Evolutionary conservation across 208 protist genomes (phyloP), one percentile per base, ranked within the genome.

Genomic region (Trypanosoma avium): DNA sequence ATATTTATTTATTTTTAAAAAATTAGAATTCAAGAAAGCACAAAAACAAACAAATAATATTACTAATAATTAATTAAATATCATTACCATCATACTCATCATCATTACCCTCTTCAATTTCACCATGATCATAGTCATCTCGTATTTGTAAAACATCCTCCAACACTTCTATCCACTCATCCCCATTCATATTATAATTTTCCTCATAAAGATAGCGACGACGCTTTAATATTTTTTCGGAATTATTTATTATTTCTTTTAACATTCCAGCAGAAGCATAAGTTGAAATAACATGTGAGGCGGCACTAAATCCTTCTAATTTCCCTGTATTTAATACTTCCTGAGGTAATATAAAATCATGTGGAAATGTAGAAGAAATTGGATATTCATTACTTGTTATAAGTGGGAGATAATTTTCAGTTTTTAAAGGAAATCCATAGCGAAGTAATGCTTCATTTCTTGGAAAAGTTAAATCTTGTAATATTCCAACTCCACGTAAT

Each of bases 91-190:
- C 7, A 22, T 67, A 48, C 35, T 45, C 54, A 26, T 76, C 54
- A 9, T 61, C 52, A 17, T 80, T 64, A 17, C 76, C 69, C 27
- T 78, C 68, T 0, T 75, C 68, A 56, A 50, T 69, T 17, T 68
- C 74, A 7, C 58, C 70, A 66, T 92, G 88, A 58, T 82, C 52
- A 66, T 95, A 95, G 64, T 89, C 81, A 64, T 95, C 88, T 32
- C 58, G 58, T 10, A 95, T 65, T 45, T 84, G 53, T 47, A 73
- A 12, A 8, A 80, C 77, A n/a, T 87, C 83, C 61, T 95, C 86
- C 54, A 84, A 10, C 3, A 47, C 47, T 66, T 95, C 88, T 38
- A 32, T 61, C 88, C 88, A 95, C 30, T 92, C 85, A 29, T 95
- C 88, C 27, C 59, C 68, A 40, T 91, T 79, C 67, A 95, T 82